phyloP scores from a whole-genome alignment of 2,329 filamentous ascomycete species.

The Tolypocladium inflatum region DNA sequence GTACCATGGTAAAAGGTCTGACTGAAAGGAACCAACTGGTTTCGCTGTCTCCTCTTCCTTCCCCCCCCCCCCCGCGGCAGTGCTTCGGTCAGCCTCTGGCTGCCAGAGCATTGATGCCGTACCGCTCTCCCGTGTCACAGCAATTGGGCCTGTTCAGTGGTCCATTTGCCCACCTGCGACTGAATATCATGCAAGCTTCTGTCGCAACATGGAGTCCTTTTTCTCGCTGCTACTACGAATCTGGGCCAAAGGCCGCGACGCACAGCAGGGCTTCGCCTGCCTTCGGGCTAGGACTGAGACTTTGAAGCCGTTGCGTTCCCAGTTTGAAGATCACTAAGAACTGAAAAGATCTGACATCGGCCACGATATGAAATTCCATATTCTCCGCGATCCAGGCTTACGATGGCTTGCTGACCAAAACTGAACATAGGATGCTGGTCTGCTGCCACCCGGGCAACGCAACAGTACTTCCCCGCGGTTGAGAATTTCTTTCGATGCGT shows the following conservation, averaged over 20 bases:
- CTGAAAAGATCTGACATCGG: constrained; percentile 67
- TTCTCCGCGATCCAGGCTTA: background rate
- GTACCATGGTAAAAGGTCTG: constrained; percentile 57
- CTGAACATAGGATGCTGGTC: background rate
- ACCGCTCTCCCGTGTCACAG: background rate
- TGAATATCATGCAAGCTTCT: background rate
- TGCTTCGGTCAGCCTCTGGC: background rate
- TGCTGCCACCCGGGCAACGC: background rate
- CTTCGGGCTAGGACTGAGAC: constrained; percentile 1
- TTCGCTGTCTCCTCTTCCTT: constrained; percentile 18
- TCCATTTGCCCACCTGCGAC: background rate
- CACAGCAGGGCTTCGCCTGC: constrained; percentile 24
- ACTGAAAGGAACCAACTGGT: constrained; percentile 41
- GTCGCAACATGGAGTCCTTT: constrained; percentile 44
- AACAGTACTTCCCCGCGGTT: background rate
- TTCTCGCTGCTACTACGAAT: constrained; percentile 33
- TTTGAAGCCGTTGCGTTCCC: constrained; percentile 40
- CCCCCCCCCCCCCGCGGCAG: constrained; percentile 1
- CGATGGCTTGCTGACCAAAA: background rate
- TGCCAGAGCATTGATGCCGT: background rate
- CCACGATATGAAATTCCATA: background rate
- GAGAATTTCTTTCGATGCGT: background rate
- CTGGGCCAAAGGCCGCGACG: constrained; percentile 51
- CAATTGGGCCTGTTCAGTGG: constrained; percentile 1
- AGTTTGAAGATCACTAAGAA: constrained; percentile 45